Conservation (phyloP, 371 early-diverging fungal species). For the Mycotypha africana region DNA sequence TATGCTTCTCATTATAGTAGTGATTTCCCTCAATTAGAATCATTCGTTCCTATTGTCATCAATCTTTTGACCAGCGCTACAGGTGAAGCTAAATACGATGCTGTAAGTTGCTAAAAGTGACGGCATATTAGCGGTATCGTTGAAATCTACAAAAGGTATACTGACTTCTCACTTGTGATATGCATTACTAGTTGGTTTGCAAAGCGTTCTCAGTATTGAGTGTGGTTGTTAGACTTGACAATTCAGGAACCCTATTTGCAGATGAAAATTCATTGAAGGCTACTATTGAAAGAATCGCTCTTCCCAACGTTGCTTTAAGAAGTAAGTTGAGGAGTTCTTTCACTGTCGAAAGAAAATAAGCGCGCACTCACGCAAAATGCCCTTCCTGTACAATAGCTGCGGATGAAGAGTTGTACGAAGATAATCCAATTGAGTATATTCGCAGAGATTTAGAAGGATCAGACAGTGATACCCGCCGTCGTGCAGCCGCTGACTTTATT, state of each 20-base stretch:
- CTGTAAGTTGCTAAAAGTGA: constrained; percentile 47
- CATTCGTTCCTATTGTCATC: constrained; percentile 87
- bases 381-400: constrained; percentile 59
- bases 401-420: constrained; percentile 95
- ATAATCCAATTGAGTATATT: constrained; percentile 93
- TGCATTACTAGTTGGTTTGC: constrained; percentile 65
- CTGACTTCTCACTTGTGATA: too few relatives aligned
- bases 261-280: constrained; percentile 60
- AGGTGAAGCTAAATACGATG: constrained; percentile 72
- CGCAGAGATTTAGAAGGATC: constrained; percentile 92
- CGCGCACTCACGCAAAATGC: too few relatives aligned
- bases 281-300: constrained; percentile 85
- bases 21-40: constrained; percentile 69
- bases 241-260: constrained; percentile 67
- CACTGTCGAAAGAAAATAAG: not conserved
- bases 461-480: constrained; percentile 84
- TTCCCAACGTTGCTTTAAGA: constrained; percentile 90
- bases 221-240: constrained; percentile 77
- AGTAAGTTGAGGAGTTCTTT: constrained; percentile 33
- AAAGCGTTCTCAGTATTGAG: constrained; percentile 86
- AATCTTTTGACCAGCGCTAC: constrained; percentile 70
- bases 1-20: constrained; percentile 90
- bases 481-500: constrained; percentile 89
- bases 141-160: too few relatives aligned
- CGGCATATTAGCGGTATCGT: too few relatives aligned